Evolutionary conservation across 805 yeast genomes (phyloP), one percentile per base, ranked within the genome.

Genomic region (Saccharomyces eubayanus): DNA sequence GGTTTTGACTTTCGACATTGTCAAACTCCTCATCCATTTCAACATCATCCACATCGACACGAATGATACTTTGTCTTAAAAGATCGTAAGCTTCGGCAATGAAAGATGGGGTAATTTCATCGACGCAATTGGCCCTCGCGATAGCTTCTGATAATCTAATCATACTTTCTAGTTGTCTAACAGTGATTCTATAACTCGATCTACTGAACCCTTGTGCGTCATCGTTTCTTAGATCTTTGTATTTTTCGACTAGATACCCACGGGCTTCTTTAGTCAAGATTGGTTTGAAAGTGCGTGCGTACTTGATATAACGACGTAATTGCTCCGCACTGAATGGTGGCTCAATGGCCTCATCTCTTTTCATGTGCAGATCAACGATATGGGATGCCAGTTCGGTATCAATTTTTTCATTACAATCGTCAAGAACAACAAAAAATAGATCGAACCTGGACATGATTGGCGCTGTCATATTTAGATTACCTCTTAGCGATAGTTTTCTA

Each of bases 391-490:
- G 75, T 61, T 87, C 88, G 0, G 96, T 85, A 68, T 94, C 99
- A 46, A 90, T 80, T 60, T 84, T 80, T 65, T 89, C 97, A 65
- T 92, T 92, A 68, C 97, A 87, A 65, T 94, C 98, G 71, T 92
- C 99, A 59, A 94, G 75, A 51, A 94, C 85, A 28, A 94, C 97
- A 65, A 94, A 94, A 68, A 94, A 94, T 59, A 94, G 73, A 72
- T 94, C 99, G 69, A 94, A 94, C 72, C 99, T 83, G 30, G 98
- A 92, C 97, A 94, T 94, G 67, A 94, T 94, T 1, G 99, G 99
- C 0, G 97, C 98, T 14, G 96, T 88, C 97, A 94, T 89, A 64
- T 86, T 84, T 66, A 94, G 77, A 66, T 94, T 94, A 49, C 95
- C 83, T 58, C 96, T 77, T 55, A 94, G 76, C 1, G 96, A 87